Conservation (phyloP, 768 basidiomycete genomes). For the Mycena alexandri region DNA sequence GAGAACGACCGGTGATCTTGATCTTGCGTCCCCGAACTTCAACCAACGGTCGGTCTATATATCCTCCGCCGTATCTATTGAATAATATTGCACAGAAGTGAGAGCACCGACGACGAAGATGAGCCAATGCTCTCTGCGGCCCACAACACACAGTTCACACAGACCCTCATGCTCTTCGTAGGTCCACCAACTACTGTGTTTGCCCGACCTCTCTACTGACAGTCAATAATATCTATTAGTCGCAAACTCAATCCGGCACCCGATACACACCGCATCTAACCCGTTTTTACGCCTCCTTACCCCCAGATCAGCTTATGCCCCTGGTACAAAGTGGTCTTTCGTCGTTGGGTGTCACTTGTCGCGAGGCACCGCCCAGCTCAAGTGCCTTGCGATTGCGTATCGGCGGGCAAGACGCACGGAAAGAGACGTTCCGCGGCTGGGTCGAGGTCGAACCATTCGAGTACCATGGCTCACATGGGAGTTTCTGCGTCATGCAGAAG, state of each 20-base stretch:
- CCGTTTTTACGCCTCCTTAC: constrained; percentile 79
- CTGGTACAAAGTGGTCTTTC: constrained; percentile 69
- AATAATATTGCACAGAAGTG: constrained; percentile 23
- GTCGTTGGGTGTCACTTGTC: constrained; percentile 62
- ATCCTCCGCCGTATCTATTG: constrained; percentile 1
- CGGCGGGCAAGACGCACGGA: constrained; percentile 77
- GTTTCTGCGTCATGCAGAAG: constrained; percentile 78
- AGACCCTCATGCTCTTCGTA: constrained; percentile 85
- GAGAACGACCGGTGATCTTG: constrained; percentile 79
- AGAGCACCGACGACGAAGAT: constrained; percentile 61
- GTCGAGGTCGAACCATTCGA: constrained; percentile 75
- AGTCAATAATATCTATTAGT: constrained; percentile 55
- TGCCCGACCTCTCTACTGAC: neutral
- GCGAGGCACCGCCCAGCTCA: constrained; percentile 48
- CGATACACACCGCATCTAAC: constrained; percentile 83
- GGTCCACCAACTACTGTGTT: constrained; percentile 44
- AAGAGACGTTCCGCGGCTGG: constrained; percentile 79
- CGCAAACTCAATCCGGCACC: constrained; percentile 83
- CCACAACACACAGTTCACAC: constrained; percentile 80
- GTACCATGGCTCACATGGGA: constrained; percentile 61
- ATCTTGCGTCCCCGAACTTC: constrained; percentile 72
- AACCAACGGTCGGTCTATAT: constrained; percentile 43
- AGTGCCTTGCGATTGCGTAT: constrained; percentile 61
- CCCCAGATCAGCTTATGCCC: constrained; percentile 64
- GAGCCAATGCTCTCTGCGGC: constrained; percentile 73